Evolutionary conservation across 768 basidiomycete species (phyloP), one percentile per base, ranked within the genome.

Genomic region (Kwoniella europaea): DNA sequence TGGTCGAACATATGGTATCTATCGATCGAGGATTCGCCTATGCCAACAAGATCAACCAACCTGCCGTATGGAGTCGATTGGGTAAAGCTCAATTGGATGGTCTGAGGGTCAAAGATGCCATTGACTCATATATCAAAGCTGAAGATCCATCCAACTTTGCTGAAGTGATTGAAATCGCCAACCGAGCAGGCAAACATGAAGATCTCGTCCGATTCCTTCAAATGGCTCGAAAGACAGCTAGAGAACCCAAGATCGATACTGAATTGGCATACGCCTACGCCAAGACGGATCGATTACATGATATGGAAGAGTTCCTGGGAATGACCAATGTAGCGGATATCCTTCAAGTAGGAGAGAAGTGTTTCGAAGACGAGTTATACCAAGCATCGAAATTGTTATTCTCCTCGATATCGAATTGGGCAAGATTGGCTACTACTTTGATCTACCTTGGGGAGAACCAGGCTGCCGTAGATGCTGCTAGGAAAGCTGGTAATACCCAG

Each of bases 71-170:
- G 97, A 94, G 92, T 76, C 86, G 97, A 63, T 88, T 99, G 74
- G 97, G 92, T n/a, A 99, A 99, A 84, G 97, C 97, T 22, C 97
- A 99, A 83, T 88, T 99, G 61, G 97, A 99, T 81, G 97, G 97
- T 74, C 88, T 98, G 62, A 92, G 97, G 54, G 92, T 99, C 86
- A 98, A 98, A 85, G 96, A 99, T 78, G 90, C 96, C 13, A 98
- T 99, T 76, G 94, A 98, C 80, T 98, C 96, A 29, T 98, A 98
- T 84, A 94, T 96, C 89, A 95, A 94, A 87, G 94, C 96, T 15
- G 91, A 92, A 78, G 96, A 98, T 82, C 91, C 96, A 4, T 88
- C 91, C 54, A 98, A 98, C 87, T 98, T 92, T 75, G 87, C 87
- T 12, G 96, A 98, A 83, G 93, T 98, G 79, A 93, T 95, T 75